Evolutionary conservation across 108 stramenopile genomes (phyloP).

Genomic region (Skeletonema potamos): DNA sequence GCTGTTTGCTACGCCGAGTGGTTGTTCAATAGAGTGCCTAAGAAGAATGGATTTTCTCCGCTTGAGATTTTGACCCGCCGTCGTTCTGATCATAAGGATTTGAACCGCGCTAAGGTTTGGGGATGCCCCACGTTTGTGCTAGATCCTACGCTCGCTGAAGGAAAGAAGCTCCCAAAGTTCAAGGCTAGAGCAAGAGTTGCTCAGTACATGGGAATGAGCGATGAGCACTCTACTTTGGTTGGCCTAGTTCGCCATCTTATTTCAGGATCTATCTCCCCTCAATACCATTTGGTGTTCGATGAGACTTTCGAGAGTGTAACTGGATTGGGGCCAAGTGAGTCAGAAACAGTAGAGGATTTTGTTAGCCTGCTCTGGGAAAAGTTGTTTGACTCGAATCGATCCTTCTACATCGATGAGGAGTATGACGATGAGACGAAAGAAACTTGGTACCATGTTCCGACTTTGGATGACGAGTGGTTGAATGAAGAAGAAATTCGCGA

Average conservation of each 20-base stretch:
- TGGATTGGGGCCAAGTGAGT: background rate
- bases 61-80: background rate
- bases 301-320: background rate
- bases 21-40: background rate
- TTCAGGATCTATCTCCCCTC: background rate
- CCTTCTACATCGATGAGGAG: background rate
- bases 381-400: background rate
- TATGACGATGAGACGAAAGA: background rate
- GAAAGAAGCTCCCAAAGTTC: conserved; percentile 17
- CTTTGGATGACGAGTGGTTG: background rate
- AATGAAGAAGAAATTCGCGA: background rate
- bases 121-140: conserved; percentile 43
- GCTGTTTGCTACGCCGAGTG: background rate
- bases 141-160: conserved; percentile 26
- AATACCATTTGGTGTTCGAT: conserved; percentile 14
- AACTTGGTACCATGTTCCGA: background rate
- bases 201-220: background rate
- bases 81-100: background rate
- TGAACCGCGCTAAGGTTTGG: conserved; percentile 19
- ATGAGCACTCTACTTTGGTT: background rate
- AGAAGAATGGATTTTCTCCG: background rate
- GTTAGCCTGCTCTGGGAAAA: background rate
- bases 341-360: background rate
- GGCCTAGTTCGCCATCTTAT: background rate
- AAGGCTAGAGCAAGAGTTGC: background rate